Base-by-base conservation (phyloP, 495 filamentous ascomycete genomes). In the Penicillium ochrochloron region DNA sequence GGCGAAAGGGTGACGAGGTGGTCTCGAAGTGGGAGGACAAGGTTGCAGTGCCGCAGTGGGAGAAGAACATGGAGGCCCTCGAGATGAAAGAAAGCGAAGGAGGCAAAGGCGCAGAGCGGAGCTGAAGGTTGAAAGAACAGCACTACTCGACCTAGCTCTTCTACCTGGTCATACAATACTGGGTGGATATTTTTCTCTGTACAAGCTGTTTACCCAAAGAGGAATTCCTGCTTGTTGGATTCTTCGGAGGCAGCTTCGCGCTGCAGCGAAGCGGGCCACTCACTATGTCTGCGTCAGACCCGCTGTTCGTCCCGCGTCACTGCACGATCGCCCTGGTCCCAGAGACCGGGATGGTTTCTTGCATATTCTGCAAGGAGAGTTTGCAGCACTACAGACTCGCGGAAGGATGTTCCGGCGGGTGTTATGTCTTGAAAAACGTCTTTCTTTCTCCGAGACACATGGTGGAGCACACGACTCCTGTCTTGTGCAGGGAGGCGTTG, bases 11-110 rank as follows among this genome's bases (percentile, higher is more conserved):
- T 3, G 76, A 82, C 62, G 50, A 50, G 34, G 70, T 80, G 15
- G 72, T 89, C 14, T 78, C 77, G 58, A 72, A 63, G 56, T 84
- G 88, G 80, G 78, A 86, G 60, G 78, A 76, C 46, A 82, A 75
- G 55, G 76, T 88, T 46, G 66, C 59, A 19, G 72, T 85, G 44
- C 68, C 75, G 37, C 65, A 65, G 31, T 80, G 78, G 78, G 78
- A 80, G 58, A 76, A 78, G 66, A 81, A 80, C 61, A 79, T 80
- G 76, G 78, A 80, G 51, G 71, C 69, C 3, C 59, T 80, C 51
- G 79, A 83, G 65, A 69, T 70, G 70, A 78, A 74, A 65, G 73
- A 77, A 2, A 53, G 62, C 25, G 33, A 61, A 34, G 53, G 44
- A 61, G 34, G 59, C 27, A 51, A 68, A 64, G 66, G 61, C 31